Evolutionary conservation across 2,329 filamentous ascomycete genomes (phyloP), one percentile per base, ranked within the genome.

Genomic region (Blastomyces emzantsi): DNA sequence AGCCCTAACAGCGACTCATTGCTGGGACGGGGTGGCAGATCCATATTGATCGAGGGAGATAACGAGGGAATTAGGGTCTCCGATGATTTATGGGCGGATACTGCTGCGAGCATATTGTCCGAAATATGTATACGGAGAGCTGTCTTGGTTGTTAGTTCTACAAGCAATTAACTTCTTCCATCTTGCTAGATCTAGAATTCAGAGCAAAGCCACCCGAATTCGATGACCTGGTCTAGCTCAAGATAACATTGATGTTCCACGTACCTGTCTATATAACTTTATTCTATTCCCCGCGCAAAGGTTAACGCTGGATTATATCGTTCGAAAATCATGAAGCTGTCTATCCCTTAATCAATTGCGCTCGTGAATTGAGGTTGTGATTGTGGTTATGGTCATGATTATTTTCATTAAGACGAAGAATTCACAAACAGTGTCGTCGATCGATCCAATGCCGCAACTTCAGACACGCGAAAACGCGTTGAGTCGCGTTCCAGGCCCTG

Each of bases 1-100:
- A 17, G 17, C 3, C 33, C 33, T 41, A 79, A 75, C 7, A 75
- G 72, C 76, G 9, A 11, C 13, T 79, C 79, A 57, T 64, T 74
- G 2, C 62, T 58, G 45, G 68, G 54, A 7, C 73, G 73, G 2
- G 76, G 73, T 25, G n/a, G 9, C 49, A 61, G 55, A 19, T 47
- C 36, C 47, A 55, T 36, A 43, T 52, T 43, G 28, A 43, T 30
- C 7, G 47, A 61, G 11, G 6, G 43, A 11, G 58, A 17, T 22
- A 73, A 76, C 6, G 76, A 76, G 0, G 72, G 72, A 2, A 75
- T 62, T n/a, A 68, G 64, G 0, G 65, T 62, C 1, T 69, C 39
- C 19, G 65, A 66, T 33, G 64, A 61, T 43, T 64, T 59, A n/a
- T 64, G 67, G 22, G 68, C 33, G 15, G 47, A 41, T 36, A 52